These are phyloP conservation scores for Nannizziopsis arthrosporioides DNA, from an alignment of 2,329 filamentous ascomycete genomes.

Conservation along the genomic window DNA sequence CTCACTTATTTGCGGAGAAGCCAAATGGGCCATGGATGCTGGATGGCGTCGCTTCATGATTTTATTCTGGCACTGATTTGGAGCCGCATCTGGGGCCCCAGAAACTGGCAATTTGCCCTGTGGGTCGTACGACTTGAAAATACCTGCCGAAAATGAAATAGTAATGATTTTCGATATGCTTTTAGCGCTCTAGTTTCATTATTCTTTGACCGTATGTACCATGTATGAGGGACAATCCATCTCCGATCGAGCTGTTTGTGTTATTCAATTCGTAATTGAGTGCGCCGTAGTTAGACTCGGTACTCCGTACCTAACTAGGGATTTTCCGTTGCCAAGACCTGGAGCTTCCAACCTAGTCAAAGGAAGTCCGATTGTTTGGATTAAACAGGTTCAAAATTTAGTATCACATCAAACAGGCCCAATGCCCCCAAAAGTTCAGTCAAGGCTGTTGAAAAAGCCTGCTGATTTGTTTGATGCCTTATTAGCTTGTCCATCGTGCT, in stretches of 20 bases:
- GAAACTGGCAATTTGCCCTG: not conserved
- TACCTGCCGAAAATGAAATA: slow-evolving; percentile 3
- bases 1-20: not conserved
- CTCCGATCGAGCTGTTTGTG: no score
- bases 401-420: slow-evolving; percentile 7
- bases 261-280: no score
- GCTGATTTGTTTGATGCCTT: slow-evolving; percentile 19
- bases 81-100: not conserved
- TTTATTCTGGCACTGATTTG: not conserved
- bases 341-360: not conserved
- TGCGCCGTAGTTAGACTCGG: no score
- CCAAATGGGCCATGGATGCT: not conserved
- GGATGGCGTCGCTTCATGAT: not conserved
- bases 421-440: slow-evolving; percentile 33
- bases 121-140: slow-evolving; percentile 4
- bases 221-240: no score
- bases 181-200: not conserved
- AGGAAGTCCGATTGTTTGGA: not conserved
- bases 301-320: no score
- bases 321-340: not conserved
- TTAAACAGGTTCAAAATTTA: not conserved
- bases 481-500: slow-evolving; percentile 34
- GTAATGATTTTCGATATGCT: not conserved
- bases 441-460: slow-evolving; percentile 27
- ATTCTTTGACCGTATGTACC: not conserved